These are phyloP conservation scores for Psilocybe azurescens DNA, from an alignment of 768 basidiomycete species.

Conservation along the genomic window DNA sequence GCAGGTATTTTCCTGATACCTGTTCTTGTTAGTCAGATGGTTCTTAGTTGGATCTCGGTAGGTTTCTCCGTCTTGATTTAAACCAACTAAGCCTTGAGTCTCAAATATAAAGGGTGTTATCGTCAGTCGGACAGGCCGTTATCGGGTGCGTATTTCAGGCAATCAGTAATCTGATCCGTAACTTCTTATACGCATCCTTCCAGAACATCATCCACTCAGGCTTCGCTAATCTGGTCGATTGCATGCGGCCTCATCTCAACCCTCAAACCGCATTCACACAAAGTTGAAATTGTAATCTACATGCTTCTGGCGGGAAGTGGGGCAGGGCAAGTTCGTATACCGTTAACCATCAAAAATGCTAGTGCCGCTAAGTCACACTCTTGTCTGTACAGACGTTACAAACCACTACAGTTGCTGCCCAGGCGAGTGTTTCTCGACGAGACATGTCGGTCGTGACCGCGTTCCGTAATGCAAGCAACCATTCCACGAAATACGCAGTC, in stretches of 20 bases:
- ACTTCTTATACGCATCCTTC: too few species aligned
- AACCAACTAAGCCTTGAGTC: too few species aligned
- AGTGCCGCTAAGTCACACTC: too few species aligned
- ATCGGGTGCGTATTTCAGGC: constrained; percentile 44
- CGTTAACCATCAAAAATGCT: too few species aligned
- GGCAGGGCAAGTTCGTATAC: constrained; percentile 55
- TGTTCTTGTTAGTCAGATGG: constrained; percentile 66
- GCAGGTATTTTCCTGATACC: constrained; percentile 69
- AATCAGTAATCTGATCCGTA: too few species aligned
- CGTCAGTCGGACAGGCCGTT: constrained; percentile 68
- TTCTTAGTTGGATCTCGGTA: constrained; percentile 59
- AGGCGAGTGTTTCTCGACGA: constrained; percentile 69
- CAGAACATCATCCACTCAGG: constrained; percentile 66
- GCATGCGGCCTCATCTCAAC: constrained; percentile 76
- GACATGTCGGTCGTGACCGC: constrained; percentile 84
- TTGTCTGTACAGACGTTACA: constrained; percentile 49
- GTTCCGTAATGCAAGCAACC: constrained; percentile 56
- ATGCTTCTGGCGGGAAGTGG: constrained; percentile 67
- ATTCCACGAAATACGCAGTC: too few species aligned
- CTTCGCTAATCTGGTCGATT: constrained; percentile 70
- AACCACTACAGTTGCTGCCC: constrained; percentile 73
- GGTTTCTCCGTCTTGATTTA: constrained; percentile 21
- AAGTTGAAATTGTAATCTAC: constrained; percentile 59
- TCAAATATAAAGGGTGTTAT: too few species aligned
- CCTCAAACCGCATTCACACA: constrained; percentile 50